Percentiles rank a stretch among this genome's conserved stretches.
phyloP scores from a whole-genome alignment of 2,329 filamentous ascomycete species.

The Fusarium sp. region DNA sequence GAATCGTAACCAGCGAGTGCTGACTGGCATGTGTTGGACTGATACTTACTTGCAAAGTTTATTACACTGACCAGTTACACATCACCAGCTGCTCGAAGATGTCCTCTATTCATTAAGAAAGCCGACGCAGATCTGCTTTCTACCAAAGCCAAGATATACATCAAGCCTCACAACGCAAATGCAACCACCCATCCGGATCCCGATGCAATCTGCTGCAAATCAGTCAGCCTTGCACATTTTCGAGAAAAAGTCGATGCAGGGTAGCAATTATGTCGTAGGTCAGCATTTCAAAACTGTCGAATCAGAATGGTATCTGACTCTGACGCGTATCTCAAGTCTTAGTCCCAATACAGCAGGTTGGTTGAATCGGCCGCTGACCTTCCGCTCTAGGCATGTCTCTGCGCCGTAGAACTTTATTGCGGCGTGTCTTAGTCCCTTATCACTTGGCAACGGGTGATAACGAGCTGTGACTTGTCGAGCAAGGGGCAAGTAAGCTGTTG shows the following conservation, averaged over 20 bases:
- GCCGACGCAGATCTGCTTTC: neutral
- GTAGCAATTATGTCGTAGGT: neutral
- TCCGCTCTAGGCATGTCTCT: conserved; percentile 7
- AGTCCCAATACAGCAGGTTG: conserved; percentile 17
- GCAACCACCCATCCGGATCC: neutral
- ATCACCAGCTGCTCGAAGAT: neutral
- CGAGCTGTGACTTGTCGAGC: conserved; percentile 10
- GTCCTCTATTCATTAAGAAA: neutral
- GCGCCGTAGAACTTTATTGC: neutral
- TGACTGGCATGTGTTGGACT: neutral
- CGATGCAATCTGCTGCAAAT: neutral
- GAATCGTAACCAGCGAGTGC: neutral
- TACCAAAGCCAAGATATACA: neutral
- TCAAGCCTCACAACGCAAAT: neutral
- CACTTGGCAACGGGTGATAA: conserved; percentile 14
- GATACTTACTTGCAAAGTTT: neutral
- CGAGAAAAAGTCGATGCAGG: conserved; percentile 2
- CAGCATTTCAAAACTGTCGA: neutral
- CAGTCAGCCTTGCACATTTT: neutral
- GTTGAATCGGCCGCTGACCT: neutral
- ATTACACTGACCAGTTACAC: neutral
- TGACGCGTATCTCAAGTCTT: neutral
- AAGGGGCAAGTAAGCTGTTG: neutral
- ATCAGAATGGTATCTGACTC: neutral
- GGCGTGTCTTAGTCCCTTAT: neutral